These are phyloP conservation scores for Nepenthes alata DNA, from an alignment of 179 eudicot genomes.

Conservation along the genomic window DNA sequence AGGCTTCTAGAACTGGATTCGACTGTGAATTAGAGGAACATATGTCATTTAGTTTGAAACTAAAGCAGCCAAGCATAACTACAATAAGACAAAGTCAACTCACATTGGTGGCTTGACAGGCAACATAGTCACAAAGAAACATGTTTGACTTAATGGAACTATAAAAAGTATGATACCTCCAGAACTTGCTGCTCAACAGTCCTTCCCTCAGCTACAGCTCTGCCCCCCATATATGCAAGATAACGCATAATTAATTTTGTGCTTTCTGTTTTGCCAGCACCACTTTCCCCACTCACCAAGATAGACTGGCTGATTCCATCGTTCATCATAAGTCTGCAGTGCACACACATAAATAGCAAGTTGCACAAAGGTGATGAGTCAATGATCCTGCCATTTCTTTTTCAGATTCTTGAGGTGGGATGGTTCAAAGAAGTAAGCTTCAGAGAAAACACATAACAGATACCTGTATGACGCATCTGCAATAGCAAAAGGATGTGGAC, in stretches of 20 bases:
- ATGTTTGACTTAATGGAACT: neutral
- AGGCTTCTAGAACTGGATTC: constrained; percentile 94
- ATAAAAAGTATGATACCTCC: constrained; percentile 36
- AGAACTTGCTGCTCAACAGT: constrained; percentile 89
- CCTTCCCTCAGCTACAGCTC: constrained; percentile 75
- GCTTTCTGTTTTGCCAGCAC: constrained; percentile 99
- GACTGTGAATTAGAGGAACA: constrained; percentile 36
- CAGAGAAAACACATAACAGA: neutral
- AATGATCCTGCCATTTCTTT: neutral
- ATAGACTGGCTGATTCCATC: constrained; percentile 91
- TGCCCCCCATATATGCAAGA: constrained; percentile 97
- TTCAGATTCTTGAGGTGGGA: neutral
- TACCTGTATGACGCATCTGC: constrained; percentile 93
- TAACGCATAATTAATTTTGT: constrained; percentile 89
- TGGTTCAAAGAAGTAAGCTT: constrained; percentile 1
- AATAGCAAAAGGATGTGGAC: constrained; percentile 96
- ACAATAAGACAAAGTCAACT: neutral
- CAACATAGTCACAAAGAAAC: constrained; percentile 1
- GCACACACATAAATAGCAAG: constrained; percentile 8
- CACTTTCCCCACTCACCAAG: constrained; percentile 97
- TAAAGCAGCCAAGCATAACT: neutral
- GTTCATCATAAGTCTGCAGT: constrained; percentile 76
- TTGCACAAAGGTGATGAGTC: neutral
- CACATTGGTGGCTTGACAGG: neutral
- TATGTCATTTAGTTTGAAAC: constrained; percentile 2